phyloP scores from a whole-genome alignment of 2,329 filamentous ascomycete genomes.

The Botrytis pseudocinerea region DNA sequence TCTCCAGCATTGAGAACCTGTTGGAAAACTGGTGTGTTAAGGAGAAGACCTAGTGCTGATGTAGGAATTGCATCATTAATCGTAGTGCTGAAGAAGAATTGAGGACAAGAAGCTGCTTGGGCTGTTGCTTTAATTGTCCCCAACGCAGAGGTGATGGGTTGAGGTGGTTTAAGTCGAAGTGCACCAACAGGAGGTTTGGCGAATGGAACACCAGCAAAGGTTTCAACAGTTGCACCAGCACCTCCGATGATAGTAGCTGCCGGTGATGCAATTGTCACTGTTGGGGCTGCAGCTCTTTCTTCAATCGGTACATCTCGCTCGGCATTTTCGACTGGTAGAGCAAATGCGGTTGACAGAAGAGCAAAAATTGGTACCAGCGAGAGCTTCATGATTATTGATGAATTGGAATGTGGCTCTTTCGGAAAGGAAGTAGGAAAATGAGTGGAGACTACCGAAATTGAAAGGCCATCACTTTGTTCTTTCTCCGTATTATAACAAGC shows the following conservation, averaged over 20 bases:
- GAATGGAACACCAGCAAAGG: conserved; percentile 71
- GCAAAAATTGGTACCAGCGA: neutral
- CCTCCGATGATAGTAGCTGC: conserved; percentile 27
- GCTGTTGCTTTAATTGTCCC: conserved; percentile 63
- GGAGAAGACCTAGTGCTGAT: conserved; percentile 50
- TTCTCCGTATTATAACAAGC: neutral
- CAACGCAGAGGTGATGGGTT: conserved; percentile 55
- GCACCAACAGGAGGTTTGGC: conserved; percentile 67
- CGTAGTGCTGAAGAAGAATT: conserved; percentile 62
- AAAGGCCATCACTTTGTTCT: neutral
- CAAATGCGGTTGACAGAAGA: neutral
- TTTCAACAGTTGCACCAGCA: conserved; percentile 52
- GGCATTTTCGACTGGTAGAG: conserved; percentile 1
- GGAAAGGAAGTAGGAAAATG: neutral
- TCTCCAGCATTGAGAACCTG: conserved; percentile 55
- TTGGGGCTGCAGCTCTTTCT: conserved; percentile 14
- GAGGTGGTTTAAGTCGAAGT: conserved; percentile 69
- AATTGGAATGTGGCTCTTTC: neutral
- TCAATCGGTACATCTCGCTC: conserved; percentile 12
- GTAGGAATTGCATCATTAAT: conserved; percentile 42
- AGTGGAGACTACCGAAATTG: neutral
- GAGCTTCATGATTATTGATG: conserved; percentile 17
- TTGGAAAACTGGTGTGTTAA: conserved; percentile 60
- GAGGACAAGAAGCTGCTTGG: conserved; percentile 64
- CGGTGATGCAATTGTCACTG: conserved; percentile 27